These are phyloP conservation scores for Microdochium nivale DNA, from an alignment of 2,329 filamentous ascomycete genomes.

Conservation along the genomic window DNA sequence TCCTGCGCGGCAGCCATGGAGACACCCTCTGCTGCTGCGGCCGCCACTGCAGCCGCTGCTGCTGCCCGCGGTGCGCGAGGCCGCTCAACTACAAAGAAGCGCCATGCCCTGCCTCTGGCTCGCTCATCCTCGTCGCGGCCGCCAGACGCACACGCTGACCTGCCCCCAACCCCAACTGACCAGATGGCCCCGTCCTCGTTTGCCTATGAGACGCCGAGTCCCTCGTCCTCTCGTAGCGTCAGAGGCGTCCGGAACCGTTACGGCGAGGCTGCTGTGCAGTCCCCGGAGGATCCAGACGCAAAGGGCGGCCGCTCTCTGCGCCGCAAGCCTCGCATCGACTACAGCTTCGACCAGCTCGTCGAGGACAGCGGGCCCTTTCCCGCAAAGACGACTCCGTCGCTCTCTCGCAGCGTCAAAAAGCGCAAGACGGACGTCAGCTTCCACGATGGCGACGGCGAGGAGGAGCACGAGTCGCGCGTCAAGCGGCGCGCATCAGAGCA, in stretches of 20 bases:
- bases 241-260: conserved; percentile 33
- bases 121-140: conserved; percentile 11
- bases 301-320: conserved; percentile 52
- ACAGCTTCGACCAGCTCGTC: conserved; percentile 43
- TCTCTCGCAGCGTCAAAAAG: conserved; percentile 18
- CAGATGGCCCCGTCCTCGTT: conserved; percentile 13
- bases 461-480: conserved; percentile 12
- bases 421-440: conserved; percentile 15
- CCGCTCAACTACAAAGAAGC: conserved; percentile 14
- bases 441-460: conserved; percentile 14
- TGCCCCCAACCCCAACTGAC: conserved; percentile 5
- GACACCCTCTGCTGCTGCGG: neutral
- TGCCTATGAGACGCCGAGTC: conserved; percentile 18
- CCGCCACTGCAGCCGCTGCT: conserved; percentile 18
- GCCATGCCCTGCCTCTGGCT: conserved; percentile 12
- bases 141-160: conserved; percentile 8
- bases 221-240: conserved; percentile 25
- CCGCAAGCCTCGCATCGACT: conserved; percentile 48
- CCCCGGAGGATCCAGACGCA: conserved; percentile 37
- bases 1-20: neutral
- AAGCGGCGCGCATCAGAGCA: conserved; percentile 23
- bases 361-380: conserved; percentile 30
- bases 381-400: conserved; percentile 13
- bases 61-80: conserved; percentile 14
- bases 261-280: conserved; percentile 22